Evolutionary conservation across 1,284 basidiomycete species (phyloP), one percentile per base, ranked within the genome.

Genomic region (Moesziomyces sp.): DNA sequence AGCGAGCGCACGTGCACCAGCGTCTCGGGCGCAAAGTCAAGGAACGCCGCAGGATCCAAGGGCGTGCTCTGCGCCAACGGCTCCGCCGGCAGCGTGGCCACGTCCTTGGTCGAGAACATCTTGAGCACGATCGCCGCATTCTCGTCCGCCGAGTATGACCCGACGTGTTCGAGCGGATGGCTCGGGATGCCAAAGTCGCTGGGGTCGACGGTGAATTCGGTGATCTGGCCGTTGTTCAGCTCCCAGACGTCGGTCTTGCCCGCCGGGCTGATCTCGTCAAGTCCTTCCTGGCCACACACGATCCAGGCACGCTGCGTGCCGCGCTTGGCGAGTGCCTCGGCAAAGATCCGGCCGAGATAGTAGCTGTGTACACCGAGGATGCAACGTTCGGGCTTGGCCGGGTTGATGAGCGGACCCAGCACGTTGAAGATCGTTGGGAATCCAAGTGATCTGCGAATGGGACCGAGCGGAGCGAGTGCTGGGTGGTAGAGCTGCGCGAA

Each of bases 371-470:
- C 92, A 54, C 96, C 96, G 30, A 98, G 88, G 14, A 99, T 76
- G 53, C 81, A 97, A 92, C 23, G 93, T 89, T 26, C 87, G 0
- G 96, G 96, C 19, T 87, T 86, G 0, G 93, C 92, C 0, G 96
- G 97, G 85, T 97, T 98, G 85, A 97, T 92, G 45, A 98, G 88
- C 0, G 96, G 96, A 0, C 97, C 96, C 44, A 98, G 88, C 62
- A 97, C 87, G 86, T 99, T 99, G 89, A 98, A 98, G 87, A 99
- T 91, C 3, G 96, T 98, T 26, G 95, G 92, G 87, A 97, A 97
- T 61, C 94, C 94, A 54, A 99, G 89, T 0, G 89, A 86, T 78
- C 92, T 91, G 55, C 96, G 91, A 79, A 92, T 90, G 0, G 95
- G 94, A 0, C 92, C 93, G 74, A 99, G 88, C 69, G 89, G 88